Base-by-base conservation (phyloP, 768 basidiomycete species). In the Collybia nuda region DNA sequence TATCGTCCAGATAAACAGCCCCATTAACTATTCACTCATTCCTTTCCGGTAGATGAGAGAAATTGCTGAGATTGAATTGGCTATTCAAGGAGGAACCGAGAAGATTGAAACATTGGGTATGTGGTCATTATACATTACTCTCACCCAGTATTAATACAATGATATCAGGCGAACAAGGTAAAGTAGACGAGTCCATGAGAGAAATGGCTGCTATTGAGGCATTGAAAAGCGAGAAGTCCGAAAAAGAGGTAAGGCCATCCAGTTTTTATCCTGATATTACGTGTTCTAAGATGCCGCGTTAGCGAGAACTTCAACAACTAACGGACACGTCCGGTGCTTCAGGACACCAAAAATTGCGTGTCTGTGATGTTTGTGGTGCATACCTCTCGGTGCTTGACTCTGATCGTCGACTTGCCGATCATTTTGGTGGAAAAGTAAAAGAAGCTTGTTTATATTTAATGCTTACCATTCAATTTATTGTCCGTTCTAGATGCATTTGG, bases 361-460 rank as follows among this genome's bases (percentile, higher is more conserved):
- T 99, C n/a, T 98, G 97, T 75, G 97, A 99, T 75, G 95, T 98
- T 23, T 99, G 97, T 67, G 97, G 97, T 61, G 97, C 97, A n/a
- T 98, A 98, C 77, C 81, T 99, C 40, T 96, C 93, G 14, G 92
- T 99, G 32, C 79, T 98, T 42, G 97, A 99, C 72, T 98, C 96
- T 51, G 97, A 99, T 76, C 86, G 96, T 67, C 93, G 97, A 67
- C 76, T 99, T 53, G 97, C 97, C 45, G 97, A 99, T 76, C 97
- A 99, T 70, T 99, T 99, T 76, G 97, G 97, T 71, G 97, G 97
- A 62, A 99, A 99, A 78, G 96, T 92, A 62, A 68, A 47, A 50
- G 49, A 58, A 26, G 58, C 57, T 47, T 42, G 40, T 40, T 22
- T 53, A 47, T 43, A 58, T 55, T 53, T 59, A 59, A 64, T 26